Base-by-base conservation (phyloP, 176 grass and related monocot genomes). In the Thinopyrum elongatum region DNA sequence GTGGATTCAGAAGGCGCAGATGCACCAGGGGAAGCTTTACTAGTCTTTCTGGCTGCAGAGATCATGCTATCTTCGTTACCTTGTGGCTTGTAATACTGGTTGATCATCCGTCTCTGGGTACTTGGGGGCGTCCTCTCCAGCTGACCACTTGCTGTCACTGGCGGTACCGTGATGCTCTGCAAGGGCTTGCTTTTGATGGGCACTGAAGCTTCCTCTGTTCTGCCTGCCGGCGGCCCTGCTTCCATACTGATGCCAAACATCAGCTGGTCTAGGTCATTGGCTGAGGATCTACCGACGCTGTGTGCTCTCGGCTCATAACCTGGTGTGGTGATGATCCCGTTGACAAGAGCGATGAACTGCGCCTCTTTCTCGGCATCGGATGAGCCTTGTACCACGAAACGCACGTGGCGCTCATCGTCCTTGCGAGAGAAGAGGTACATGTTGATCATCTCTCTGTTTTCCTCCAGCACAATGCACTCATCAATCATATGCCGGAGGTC, bases 401-500 rank as follows among this genome's bases (percentile, higher is more conserved):
- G 86, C 39, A 79, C 31, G 23, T 82, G 70, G 17, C 58, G 27
- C 70, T 87, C 57, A 17, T 94, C 92, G 34, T 92, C 87, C 2
- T 86, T 74, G 31, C 84, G 46, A 13, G 93, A 86, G 77, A 98
- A 95, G 41, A 98, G 92, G 76, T 95, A 98, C 68, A 98, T 78
- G 83, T 82, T 89, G 17, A 94, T 79, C 57, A 85, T 89, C 34
- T 90, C 89, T 80, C 82, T 73, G 75, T 53, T 78, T 41, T 22
- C 42, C 77, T 89, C 64, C 21, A 94, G 70, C 22, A 89, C 34
- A 49, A 80, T 83, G 72, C 93, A 98, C 75, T 95, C 96, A 36
- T 98, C 93, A 49, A 98, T 86, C 93, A 98, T 98, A 69, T 91
- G 81, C 7, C 88, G 78, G 38, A 98, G 87, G 44, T 98, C 96